Percentiles rank a stretch among this genome's conserved stretches.
phyloP scores from a whole-genome alignment of 106 monocot species.

The Narthecium ossifragum region DNA sequence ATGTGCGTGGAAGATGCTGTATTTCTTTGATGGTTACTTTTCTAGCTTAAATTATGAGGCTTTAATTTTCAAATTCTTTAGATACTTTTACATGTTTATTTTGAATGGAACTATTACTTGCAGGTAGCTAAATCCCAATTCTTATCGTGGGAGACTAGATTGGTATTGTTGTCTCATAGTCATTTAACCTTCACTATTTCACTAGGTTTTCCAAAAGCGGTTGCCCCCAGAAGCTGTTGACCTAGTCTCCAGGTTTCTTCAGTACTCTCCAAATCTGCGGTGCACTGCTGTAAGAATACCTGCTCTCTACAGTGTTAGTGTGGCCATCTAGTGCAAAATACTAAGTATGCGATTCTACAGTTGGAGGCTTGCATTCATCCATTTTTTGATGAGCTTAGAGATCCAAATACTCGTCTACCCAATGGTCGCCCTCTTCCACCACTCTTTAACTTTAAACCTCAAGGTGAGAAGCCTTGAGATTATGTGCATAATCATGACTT shows the following conservation, averaged over 20 bases:
- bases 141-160: no score
- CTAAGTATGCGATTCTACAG: constrained; percentile 15
- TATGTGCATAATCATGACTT: no score
- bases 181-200: not conserved
- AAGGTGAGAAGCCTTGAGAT: constrained; percentile 25
- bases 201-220: constrained; percentile 54
- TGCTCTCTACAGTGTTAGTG: not conserved
- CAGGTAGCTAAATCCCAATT: no score
- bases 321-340: not conserved
- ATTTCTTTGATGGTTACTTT: no score
- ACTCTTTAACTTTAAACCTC: constrained; percentile 43
- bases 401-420: constrained; percentile 50
- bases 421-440: constrained; percentile 60
- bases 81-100: no score
- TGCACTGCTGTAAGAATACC: constrained; percentile 59
- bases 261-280: constrained; percentile 71
- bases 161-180: no score
- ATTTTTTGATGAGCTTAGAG: constrained; percentile 71
- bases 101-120: no score
- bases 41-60: no score
- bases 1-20: no score
- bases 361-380: constrained; percentile 70
- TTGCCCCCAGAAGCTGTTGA: constrained; percentile 73
- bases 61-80: no score
- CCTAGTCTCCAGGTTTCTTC: constrained; percentile 58